phyloP scores from a whole-genome alignment of 2,329 filamentous ascomycete genomes.

The Apiospora sp. region DNA sequence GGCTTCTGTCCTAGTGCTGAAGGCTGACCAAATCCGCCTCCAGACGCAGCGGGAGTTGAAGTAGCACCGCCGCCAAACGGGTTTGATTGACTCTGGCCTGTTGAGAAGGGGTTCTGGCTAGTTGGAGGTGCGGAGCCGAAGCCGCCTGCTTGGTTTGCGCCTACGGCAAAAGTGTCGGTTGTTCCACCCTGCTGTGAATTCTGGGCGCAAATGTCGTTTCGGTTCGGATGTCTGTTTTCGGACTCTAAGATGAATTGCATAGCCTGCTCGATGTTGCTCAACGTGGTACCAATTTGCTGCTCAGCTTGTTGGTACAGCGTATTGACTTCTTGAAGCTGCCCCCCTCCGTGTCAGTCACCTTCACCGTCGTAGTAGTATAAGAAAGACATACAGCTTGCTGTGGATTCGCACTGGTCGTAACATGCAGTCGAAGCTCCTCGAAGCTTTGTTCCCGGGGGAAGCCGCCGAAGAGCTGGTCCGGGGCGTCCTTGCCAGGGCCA shows the following conservation, averaged over 20 bases:
- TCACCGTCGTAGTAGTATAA: conserved; percentile 23
- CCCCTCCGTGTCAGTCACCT: conserved; percentile 26
- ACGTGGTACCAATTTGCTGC: conserved; percentile 75
- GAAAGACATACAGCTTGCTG: conserved; percentile 53
- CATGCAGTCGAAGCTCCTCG: conserved; percentile 85
- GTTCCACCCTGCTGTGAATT: conserved; percentile 51
- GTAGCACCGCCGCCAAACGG: conserved; percentile 30
- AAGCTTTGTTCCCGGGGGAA: conserved; percentile 82
- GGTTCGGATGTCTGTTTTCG: conserved; percentile 77
- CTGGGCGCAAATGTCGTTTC: conserved; percentile 68
- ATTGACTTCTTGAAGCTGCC: conserved; percentile 58
- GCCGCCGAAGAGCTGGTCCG: conserved; percentile 85
- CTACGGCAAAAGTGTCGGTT: conserved; percentile 53
- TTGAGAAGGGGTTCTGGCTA: conserved; percentile 29
- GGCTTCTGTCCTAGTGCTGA: conserved; percentile 38
- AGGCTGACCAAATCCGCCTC: conserved; percentile 42
- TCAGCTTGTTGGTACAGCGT: conserved; percentile 69
- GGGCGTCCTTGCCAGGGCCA: conserved; percentile 78
- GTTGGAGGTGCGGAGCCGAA: conserved; percentile 52
- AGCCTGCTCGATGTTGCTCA: conserved; percentile 75
- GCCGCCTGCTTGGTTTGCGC: conserved; percentile 37
- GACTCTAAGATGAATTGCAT: conserved; percentile 72
- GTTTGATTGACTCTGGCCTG: conserved; percentile 30
- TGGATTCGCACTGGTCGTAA: conserved; percentile 53
- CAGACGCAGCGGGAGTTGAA: conserved; percentile 20